phyloP scores from a whole-genome alignment of 1,284 basidiomycete species.

The Cryptococcus sp. region DNA sequence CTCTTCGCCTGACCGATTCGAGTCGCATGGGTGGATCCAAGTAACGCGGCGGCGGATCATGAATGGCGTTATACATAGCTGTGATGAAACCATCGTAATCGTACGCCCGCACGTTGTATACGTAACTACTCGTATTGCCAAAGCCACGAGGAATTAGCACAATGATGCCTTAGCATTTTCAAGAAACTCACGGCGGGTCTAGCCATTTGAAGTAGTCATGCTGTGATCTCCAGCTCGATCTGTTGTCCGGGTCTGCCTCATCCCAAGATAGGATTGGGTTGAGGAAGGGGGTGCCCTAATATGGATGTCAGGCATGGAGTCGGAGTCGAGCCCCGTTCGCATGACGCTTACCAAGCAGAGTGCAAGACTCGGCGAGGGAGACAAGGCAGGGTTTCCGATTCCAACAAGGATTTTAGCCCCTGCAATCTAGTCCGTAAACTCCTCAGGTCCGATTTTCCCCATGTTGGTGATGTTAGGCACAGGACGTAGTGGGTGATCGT shows the following conservation, averaged over 20 bases:
- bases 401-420: conserved; percentile 5
- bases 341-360: conserved; percentile 2
- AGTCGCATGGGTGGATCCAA: conserved; percentile 3
- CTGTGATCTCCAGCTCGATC: conserved; percentile 8
- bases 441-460: conserved; percentile 2
- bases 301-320: background rate
- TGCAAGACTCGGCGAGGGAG: conserved; percentile 5
- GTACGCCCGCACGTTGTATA: conserved; percentile 6
- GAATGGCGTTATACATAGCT: background rate
- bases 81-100: conserved; percentile 1
- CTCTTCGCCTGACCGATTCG: background rate
- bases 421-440: conserved; percentile 1
- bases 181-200: conserved; percentile 8
- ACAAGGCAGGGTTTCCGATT: conserved; percentile 8
- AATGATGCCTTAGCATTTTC: too few species aligned
- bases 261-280: conserved; percentile 6
- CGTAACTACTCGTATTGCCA: conserved; percentile 7
- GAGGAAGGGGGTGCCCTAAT: conserved; percentile 4
- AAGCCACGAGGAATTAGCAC: too few species aligned
- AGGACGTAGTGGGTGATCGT: too few species aligned
- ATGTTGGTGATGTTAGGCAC: background rate
- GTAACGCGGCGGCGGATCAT: conserved; percentile 3
- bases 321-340: too few species aligned
- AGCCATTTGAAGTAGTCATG: conserved; percentile 10
- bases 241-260: conserved; percentile 2